Evolutionary conservation across 2,329 filamentous ascomycete species (phyloP).

Genomic region (Ilyonectria robusta): DNA sequence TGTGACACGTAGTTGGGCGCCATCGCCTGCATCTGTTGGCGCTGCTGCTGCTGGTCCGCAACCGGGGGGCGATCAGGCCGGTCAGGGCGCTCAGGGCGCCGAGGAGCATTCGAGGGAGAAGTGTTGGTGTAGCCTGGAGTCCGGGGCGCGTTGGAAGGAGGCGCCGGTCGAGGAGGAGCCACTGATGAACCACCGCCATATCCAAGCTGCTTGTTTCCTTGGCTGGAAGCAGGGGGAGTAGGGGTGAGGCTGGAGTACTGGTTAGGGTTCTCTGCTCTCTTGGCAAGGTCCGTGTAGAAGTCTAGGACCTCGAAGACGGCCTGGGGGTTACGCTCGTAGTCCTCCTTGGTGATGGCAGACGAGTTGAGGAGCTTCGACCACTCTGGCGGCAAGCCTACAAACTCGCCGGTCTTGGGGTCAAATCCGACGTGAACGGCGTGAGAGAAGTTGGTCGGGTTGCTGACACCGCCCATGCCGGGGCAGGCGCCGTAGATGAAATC

Average conservation of each 20-base stretch:
- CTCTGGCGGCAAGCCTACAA: slow-evolving; percentile 93
- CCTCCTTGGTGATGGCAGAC: slow-evolving; percentile 97
- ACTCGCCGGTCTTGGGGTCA: slow-evolving; percentile 94
- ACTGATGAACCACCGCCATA: slow-evolving; percentile 71
- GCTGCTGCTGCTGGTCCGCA: slow-evolving; percentile 66
- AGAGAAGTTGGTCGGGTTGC: slow-evolving; percentile 98
- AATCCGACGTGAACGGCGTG: slow-evolving; percentile 98
- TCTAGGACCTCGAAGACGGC: slow-evolving; percentile 85
- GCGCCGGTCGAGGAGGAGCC: slow-evolving; percentile 78
- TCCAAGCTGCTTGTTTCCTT: slow-evolving; percentile 74
- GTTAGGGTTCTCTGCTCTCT: slow-evolving; percentile 79
- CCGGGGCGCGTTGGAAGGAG: slow-evolving; percentile 58
- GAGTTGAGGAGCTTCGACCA: slow-evolving; percentile 98
- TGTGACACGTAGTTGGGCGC: slow-evolving; percentile 68
- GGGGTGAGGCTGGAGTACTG: slow-evolving; percentile 78
- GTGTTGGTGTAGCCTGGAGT: slow-evolving; percentile 59
- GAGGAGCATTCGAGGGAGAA: slow-evolving; percentile 56
- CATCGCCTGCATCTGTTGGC: slow-evolving; percentile 71
- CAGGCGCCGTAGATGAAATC: slow-evolving; percentile 97
- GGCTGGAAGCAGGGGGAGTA: slow-evolving; percentile 70
- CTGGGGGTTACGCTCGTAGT: slow-evolving; percentile 97
- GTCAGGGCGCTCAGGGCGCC: slow-evolving; percentile 57
- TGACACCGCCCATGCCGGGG: slow-evolving; percentile 97
- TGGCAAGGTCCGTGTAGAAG: slow-evolving; percentile 88
- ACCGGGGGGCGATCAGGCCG: slow-evolving; percentile 54